phyloP scores from a whole-genome alignment of 352 stramenopile genomes.

The Peronospora tabacina region DNA sequence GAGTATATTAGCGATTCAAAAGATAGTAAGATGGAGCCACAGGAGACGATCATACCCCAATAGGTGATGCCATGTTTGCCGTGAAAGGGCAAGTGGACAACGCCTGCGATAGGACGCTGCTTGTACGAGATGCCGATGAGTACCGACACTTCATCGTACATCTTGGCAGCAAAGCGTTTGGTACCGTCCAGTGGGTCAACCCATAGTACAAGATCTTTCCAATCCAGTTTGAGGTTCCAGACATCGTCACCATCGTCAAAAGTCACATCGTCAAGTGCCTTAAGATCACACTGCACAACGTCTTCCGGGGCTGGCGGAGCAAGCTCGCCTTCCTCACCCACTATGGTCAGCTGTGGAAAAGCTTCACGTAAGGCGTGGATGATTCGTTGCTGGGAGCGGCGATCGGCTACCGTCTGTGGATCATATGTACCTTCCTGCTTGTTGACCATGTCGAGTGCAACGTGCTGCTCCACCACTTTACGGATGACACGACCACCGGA shows the following conservation, averaged over 20 bases:
- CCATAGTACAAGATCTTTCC: constrained; percentile 57
- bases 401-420: constrained; percentile 69
- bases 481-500: constrained; percentile 60
- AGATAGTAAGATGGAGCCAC: not conserved
- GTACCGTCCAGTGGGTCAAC: constrained; percentile 74
- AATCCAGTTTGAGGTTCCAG: constrained; percentile 29
- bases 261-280: constrained; percentile 15
- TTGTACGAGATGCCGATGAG: constrained; percentile 67
- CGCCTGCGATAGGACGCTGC: constrained; percentile 49
- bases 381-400: constrained; percentile 67
- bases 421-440: constrained; percentile 69
- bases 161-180: constrained; percentile 66
- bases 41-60: constrained; percentile 37
- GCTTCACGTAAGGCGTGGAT: constrained; percentile 47
- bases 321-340: constrained; percentile 64
- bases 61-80: constrained; percentile 45
- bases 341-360: constrained; percentile 38
- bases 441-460: constrained; percentile 62
- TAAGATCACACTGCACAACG: constrained; percentile 38
- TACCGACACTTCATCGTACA: constrained; percentile 72
- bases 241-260: constrained; percentile 19
- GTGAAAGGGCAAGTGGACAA: constrained; percentile 68
- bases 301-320: constrained; percentile 39
- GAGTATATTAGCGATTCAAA: not conserved
- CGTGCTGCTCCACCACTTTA: constrained; percentile 45